Evolutionary conservation across 495 filamentous ascomycete genomes (phyloP).

Genomic region (Jackrogersella multiformis): DNA sequence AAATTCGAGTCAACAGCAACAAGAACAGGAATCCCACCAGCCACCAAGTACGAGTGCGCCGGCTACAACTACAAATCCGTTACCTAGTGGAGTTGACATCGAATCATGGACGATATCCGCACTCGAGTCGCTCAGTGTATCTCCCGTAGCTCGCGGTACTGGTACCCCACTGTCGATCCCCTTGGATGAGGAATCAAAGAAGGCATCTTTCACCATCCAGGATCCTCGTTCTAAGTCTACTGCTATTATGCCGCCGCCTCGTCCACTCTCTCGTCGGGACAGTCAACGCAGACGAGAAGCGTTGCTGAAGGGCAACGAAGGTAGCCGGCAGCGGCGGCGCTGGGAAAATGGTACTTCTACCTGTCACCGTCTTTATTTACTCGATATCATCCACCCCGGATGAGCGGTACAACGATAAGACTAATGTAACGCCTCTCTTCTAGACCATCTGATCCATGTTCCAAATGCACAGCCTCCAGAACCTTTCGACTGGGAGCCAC

Average conservation of each 20-base stretch:
- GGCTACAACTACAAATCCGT: conserved; percentile 12
- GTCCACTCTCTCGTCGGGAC: conserved; percentile 53
- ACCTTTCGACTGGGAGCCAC: conserved; percentile 80
- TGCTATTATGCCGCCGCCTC: conserved; percentile 47
- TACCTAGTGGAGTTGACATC: conserved; percentile 51
- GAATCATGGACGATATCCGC: conserved; percentile 61
- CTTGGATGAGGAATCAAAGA: conserved; percentile 48
- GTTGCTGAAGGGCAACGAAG: conserved; percentile 89
- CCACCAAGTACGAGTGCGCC: background rate
- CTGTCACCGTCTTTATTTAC: background rate
- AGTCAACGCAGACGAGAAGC: conserved; percentile 69
- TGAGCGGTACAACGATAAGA: conserved; percentile 2
- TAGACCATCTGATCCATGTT: conserved; percentile 87
- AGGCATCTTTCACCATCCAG: conserved; percentile 38
- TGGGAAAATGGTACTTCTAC: conserved; percentile 90
- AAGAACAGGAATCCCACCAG: conserved; percentile 19
- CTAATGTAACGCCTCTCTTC: conserved; percentile 26
- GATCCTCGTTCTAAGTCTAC: conserved; percentile 39
- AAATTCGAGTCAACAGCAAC: conserved; percentile 29
- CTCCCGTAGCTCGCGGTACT: conserved; percentile 54
- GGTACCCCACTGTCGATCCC: conserved; percentile 59
- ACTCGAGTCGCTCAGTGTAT: conserved; percentile 59
- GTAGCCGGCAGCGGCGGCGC: conserved; percentile 83
- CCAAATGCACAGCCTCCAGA: conserved; percentile 85
- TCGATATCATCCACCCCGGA: background rate